Base-by-base conservation (phyloP, 2,329 filamentous ascomycete genomes). In the Neurospora sp. region DNA sequence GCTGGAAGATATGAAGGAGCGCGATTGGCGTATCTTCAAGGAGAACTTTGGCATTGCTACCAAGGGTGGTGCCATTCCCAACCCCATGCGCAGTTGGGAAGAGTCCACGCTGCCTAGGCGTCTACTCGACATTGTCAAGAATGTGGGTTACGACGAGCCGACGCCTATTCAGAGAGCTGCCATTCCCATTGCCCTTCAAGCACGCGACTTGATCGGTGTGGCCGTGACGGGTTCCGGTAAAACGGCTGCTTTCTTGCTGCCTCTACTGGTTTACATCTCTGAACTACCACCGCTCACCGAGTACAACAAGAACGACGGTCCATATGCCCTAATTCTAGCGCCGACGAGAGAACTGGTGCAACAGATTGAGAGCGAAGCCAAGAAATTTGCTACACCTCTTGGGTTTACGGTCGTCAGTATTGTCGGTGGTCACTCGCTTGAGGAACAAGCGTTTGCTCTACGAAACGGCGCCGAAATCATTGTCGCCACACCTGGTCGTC, bases 1-100 rank as follows among this genome's bases (percentile, higher is more conserved):
- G 72, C 83, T 98, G 73, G 89, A 92, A 15, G 92, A 97, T 76
- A 99, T 99, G 96, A 92, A 93, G 73, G 94, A 98, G 81, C 87
- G 96, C 79, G 96, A 99, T 81, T 99, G 96, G 96, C 92, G 96
- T 78, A 98, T 99, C 76, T 97, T 99, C 89, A 99, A 98, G 82
- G 96, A 98, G 80, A 94, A 99, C 80, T 98, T 97, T 82, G 96
- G 96, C 76, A 99, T 99, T 78, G 86, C 91, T 52, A 97, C 93
- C 9, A 98, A 97, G 80, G 96, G 96, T 70, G 95, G 95, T 62
- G 86, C 87, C 36, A 93, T 98, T 70, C 96, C 96, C 0, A 95
- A 98, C 76, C 96, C 96, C 0, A 98, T 99, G 94, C 93, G 96
- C 67, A 93, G 86, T 75, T 99, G 96, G 96, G 78, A 87, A 66